phyloP scores from a whole-genome alignment of 75 land plant species.

The Ceratopteris richardii region DNA sequence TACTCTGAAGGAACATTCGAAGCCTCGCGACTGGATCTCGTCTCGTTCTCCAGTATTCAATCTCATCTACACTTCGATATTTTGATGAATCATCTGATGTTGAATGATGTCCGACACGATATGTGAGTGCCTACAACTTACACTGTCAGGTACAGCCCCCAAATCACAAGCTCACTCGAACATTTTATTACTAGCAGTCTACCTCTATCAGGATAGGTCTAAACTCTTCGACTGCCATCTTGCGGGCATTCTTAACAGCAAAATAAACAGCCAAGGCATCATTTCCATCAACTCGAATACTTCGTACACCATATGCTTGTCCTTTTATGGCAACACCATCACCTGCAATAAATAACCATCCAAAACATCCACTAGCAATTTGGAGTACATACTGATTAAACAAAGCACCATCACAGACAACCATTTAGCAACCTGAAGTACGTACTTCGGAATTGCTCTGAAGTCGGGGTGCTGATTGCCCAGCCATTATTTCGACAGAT shows the following conservation, averaged over 20 bases:
- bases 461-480: slow-evolving; percentile 80
- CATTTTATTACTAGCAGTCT: too few species aligned
- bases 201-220: slow-evolving; percentile 81
- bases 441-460: slow-evolving; percentile 77
- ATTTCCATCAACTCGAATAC: slow-evolving; percentile 82
- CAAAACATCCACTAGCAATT: background rate
- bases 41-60: slow-evolving; percentile 64
- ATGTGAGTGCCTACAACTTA: slow-evolving; percentile 59
- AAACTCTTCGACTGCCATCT: slow-evolving; percentile 56
- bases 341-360: slow-evolving; percentile 37
- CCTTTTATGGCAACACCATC: slow-evolving; percentile 77
- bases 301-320: slow-evolving; percentile 74
- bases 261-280: slow-evolving; percentile 74
- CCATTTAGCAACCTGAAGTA: too few species aligned
- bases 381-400: too few species aligned
- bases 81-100: slow-evolving; percentile 94
- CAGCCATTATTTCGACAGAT: slow-evolving; percentile 91
- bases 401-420: too few species aligned
- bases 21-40: slow-evolving; percentile 62
- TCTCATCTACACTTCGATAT: slow-evolving; percentile 67
- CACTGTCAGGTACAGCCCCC: too few species aligned
- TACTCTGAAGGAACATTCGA: slow-evolving; percentile 54
- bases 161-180: too few species aligned
- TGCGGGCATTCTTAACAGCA: slow-evolving; percentile 56
- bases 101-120: slow-evolving; percentile 88